Percentiles rank a stretch among this genome's conserved stretches.
Conservation (phyloP, 2,329 filamentous ascomycete species). For the Fusarium sp. region DNA sequence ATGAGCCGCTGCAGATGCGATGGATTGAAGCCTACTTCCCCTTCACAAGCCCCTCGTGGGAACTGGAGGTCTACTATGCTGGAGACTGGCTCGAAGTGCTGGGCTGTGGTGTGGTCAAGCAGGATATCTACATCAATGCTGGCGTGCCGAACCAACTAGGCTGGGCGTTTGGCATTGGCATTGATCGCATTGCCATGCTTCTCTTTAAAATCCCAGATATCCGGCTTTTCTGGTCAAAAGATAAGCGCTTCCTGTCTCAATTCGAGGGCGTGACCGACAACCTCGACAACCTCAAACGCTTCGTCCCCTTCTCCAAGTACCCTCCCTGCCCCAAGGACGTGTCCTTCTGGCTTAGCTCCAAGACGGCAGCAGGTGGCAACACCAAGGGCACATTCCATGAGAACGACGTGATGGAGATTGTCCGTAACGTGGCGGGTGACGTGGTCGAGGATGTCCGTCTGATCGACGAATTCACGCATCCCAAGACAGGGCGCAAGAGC, state of each 20-base stretch:
- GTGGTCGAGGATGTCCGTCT: conserved; percentile 88
- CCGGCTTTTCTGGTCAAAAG: conserved; percentile 92
- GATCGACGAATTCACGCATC: conserved; percentile 89
- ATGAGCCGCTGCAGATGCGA: conserved; percentile 84
- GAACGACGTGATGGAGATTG: conserved; percentile 97
- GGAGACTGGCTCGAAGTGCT: conserved; percentile 97
- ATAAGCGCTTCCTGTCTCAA: conserved; percentile 87
- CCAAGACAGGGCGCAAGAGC: conserved; percentile 84
- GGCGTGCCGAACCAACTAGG: conserved; percentile 81
- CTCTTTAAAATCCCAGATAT: conserved; percentile 97
- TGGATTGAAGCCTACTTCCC: conserved; percentile 99
- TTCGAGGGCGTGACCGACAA: conserved; percentile 75
- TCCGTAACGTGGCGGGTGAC: conserved; percentile 85
- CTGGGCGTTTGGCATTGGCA: conserved; percentile 95
- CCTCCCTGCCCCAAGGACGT: conserved; percentile 93
- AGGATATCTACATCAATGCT: conserved; percentile 83
- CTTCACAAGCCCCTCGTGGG: conserved; percentile 95
- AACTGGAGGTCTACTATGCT: conserved; percentile 94
- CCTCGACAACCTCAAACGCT: conserved; percentile 68
- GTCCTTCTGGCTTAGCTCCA: conserved; percentile 82
- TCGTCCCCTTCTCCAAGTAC: conserved; percentile 90
- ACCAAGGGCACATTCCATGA: conserved; percentile 77
- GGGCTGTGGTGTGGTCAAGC: conserved; percentile 90
- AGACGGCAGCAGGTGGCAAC: conserved; percentile 64
- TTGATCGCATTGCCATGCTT: conserved; percentile 97